Conservation (phyloP, 2,329 filamentous ascomycete species). For the Aspergillus carbonarius region DNA sequence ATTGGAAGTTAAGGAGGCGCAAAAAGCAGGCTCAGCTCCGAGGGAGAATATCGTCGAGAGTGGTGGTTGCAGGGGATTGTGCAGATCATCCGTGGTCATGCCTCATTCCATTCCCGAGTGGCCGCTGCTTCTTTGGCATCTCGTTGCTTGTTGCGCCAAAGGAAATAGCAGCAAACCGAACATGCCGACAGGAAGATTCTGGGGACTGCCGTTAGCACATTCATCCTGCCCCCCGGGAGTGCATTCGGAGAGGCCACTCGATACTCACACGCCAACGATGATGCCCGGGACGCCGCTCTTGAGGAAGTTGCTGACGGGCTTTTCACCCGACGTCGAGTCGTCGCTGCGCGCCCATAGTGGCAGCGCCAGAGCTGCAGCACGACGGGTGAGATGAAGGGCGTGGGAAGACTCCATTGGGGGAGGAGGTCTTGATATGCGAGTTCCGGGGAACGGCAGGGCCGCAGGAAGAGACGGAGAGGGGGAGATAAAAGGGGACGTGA, state of each 20-base stretch:
- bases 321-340: conserved; percentile 8
- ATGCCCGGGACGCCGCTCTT: conserved; percentile 20
- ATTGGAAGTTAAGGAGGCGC: no score
- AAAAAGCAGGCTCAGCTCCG: not conserved
- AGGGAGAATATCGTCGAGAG: not conserved
- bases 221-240: not conserved
- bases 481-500: not conserved
- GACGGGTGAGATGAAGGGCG: not conserved
- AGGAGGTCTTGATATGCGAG: not conserved
- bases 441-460: not conserved
- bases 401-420: not conserved
- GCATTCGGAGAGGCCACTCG: not conserved
- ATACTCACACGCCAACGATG: conserved; percentile 17
- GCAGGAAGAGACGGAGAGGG: not conserved
- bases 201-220: not conserved
- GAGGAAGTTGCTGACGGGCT: conserved; percentile 18
- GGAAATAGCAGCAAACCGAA: conserved; percentile 14
- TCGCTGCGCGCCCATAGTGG: not conserved
- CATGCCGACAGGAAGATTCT: conserved; percentile 15
- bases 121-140: conserved; percentile 15
- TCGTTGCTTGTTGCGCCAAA: conserved; percentile 18
- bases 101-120: conserved; percentile 13
- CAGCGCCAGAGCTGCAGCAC: not conserved
- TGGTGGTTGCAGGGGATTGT: not conserved
- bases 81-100: not conserved